Evolutionary conservation across 352 stramenopile species (phyloP).

Genomic region (Albugo candida): DNA sequence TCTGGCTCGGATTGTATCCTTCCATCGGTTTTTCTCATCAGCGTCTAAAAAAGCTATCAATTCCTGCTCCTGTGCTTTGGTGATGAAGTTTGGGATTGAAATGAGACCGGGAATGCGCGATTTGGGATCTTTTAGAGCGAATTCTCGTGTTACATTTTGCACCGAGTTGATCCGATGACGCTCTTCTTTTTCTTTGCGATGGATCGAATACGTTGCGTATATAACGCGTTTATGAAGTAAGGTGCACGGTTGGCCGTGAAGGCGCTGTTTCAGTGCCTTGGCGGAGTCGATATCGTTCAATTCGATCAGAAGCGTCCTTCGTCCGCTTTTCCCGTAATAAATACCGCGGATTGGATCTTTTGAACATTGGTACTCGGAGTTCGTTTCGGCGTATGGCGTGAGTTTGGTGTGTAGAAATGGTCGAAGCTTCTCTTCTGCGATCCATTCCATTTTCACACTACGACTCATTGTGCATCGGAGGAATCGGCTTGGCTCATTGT

Average conservation of each 20-base stretch:
- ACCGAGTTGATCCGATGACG: constrained; percentile 37
- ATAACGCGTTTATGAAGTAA: constrained; percentile 32
- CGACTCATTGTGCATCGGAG: background rate
- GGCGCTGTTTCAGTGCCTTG: constrained; percentile 1
- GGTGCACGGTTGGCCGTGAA: constrained; percentile 40
- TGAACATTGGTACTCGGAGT: background rate
- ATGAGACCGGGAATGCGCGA: constrained; percentile 39
- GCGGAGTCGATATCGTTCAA: constrained; percentile 3
- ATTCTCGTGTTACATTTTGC: constrained; percentile 28
- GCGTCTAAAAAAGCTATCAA: constrained; percentile 41
- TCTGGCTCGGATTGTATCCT: constrained; percentile 52
- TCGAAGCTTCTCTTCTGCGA: background rate
- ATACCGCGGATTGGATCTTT: background rate
- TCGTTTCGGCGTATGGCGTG: background rate
- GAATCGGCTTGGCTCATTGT: background rate
- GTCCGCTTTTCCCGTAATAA: background rate
- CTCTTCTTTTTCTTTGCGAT: constrained; percentile 40
- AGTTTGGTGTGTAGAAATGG: background rate
- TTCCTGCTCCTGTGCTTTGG: constrained; percentile 23
- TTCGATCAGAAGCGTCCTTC: constrained; percentile 1
- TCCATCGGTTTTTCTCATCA: constrained; percentile 27
- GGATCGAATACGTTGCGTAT: constrained; percentile 56
- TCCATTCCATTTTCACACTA: background rate
- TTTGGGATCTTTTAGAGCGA: constrained; percentile 16
- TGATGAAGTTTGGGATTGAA: constrained; percentile 43